Evolutionary conservation across 345 rosid genomes (phyloP), one percentile per base, ranked within the genome.

Genomic region (Moringa oleifera): DNA sequence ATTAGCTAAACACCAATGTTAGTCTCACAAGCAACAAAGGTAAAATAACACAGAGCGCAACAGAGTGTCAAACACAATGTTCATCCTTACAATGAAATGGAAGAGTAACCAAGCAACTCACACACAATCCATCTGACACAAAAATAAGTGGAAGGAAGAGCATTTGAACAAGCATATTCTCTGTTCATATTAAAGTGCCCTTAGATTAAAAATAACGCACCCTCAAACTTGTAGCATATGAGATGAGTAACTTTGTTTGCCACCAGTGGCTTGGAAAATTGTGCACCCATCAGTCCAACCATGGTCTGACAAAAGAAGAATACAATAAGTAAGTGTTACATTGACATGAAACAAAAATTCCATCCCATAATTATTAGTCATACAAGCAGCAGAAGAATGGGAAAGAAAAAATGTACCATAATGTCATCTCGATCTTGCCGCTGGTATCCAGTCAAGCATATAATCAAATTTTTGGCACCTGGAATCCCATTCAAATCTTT

Each of bases 141-240:
- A 15, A 15, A 11, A 41, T 1, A 41, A 41, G 47, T 4, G 12
- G 13, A 41, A 41, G 47, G 12, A 41, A 41, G 12, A 41, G 17
- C 3, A 28, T 4, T 5, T 5, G 47, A 41, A 16, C 17, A 7
- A 41, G 47, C 11, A 33, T 5, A 33, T 11, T 33, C 37, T 33
- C 11, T n/a, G n/a, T n/a, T 3, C 33, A 28, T 2, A 28, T 28
- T 28, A 28, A 8, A 28, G 13, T 7, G 1, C 47, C 47, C 13
- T 15, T 28, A 53, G 52, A 23, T 41, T 19, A 47, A 55, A 18
- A 77, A 66, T 59, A 67, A 0, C 72, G 23, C 69, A 90, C 97
- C 97, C 77, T 95, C 97, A 79, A 88, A 87, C 78, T 95, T 89
- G 69, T 95, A 95, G 81, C 96, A 91, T 58, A 95, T 74, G 62